phyloP scores from a whole-genome alignment of 148 eudicot genomes.

The Persicaria maculosa region DNA sequence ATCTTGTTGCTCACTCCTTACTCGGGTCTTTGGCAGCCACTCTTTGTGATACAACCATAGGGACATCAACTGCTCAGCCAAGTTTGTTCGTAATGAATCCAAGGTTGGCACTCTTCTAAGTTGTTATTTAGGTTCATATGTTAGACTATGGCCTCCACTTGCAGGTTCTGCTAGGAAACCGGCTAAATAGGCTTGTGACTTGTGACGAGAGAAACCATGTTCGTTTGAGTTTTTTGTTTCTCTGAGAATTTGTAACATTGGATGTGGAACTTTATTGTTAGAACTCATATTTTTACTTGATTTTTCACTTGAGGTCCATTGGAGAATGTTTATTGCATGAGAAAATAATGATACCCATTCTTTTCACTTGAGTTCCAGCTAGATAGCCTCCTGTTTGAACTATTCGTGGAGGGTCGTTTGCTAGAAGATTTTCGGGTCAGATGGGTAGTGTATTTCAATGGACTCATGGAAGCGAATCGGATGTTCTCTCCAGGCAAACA shows the following conservation, averaged over 20 bases:
- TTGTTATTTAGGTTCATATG: background rate
- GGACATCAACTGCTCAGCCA: background rate
- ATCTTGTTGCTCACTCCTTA: background rate
- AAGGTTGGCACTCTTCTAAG: background rate
- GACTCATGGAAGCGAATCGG: no score
- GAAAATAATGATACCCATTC: background rate
- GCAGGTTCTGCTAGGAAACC: slow-evolving; percentile 7
- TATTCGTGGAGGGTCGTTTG: background rate
- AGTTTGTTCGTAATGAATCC: background rate
- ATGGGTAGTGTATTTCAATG: background rate
- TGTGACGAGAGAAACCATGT: background rate
- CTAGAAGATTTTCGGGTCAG: background rate
- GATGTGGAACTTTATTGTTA: background rate
- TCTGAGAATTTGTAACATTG: slow-evolving; percentile 1
- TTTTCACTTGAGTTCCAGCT: background rate
- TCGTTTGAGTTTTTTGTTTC: slow-evolving; percentile 3
- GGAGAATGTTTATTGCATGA: background rate
- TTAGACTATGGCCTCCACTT: slow-evolving; percentile 1
- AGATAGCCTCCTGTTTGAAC: background rate
- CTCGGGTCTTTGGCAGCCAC: slow-evolving; percentile 33
- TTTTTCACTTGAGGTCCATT: background rate
- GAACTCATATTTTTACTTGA: background rate
- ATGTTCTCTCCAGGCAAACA: no score
- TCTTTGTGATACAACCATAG: slow-evolving; percentile 35
- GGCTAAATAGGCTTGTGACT: slow-evolving; percentile 9